phyloP scores from a whole-genome alignment of 2,329 filamentous ascomycete species.

The Arthrobotrys iridis region DNA sequence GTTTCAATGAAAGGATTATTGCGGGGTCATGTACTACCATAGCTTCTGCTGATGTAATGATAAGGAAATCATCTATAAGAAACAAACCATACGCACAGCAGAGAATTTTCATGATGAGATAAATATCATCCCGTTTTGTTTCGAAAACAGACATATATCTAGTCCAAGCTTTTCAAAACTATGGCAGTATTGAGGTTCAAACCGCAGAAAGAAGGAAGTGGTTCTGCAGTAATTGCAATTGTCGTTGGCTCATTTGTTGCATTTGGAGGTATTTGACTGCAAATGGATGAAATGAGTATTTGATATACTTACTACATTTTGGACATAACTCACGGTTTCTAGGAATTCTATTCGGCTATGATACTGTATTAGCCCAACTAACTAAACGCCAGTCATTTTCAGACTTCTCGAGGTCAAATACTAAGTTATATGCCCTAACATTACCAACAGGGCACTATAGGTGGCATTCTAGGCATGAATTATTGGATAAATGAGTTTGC shows the following conservation, averaged over 20 bases:
- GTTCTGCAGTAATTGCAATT: constrained; percentile 45
- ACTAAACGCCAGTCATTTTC: too few relatives aligned
- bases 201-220: constrained; percentile 31
- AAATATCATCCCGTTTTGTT: too few relatives aligned
- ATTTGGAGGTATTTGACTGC: constrained; percentile 67
- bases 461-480: constrained; percentile 76
- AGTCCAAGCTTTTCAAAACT: too few relatives aligned
- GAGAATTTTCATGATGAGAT: too few relatives aligned
- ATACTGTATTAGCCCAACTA: constrained; percentile 14
- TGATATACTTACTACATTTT: not conserved
- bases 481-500: constrained; percentile 73
- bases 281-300: not conserved
- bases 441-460: constrained; percentile 68
- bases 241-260: constrained; percentile 77
- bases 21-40: too few relatives aligned
- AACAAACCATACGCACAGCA: too few relatives aligned
- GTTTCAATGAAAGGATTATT: too few relatives aligned
- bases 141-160: too few relatives aligned
- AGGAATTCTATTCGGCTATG: constrained; percentile 35
- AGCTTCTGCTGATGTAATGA: too few relatives aligned
- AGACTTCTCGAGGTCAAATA: not conserved
- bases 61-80: too few relatives aligned
- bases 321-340: constrained; percentile 61
- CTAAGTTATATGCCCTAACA: constrained; percentile 60
- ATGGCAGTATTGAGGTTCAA: not conserved